phyloP scores from a whole-genome alignment of 768 basidiomycete species.

The Leucosporidium creatinivorum region DNA sequence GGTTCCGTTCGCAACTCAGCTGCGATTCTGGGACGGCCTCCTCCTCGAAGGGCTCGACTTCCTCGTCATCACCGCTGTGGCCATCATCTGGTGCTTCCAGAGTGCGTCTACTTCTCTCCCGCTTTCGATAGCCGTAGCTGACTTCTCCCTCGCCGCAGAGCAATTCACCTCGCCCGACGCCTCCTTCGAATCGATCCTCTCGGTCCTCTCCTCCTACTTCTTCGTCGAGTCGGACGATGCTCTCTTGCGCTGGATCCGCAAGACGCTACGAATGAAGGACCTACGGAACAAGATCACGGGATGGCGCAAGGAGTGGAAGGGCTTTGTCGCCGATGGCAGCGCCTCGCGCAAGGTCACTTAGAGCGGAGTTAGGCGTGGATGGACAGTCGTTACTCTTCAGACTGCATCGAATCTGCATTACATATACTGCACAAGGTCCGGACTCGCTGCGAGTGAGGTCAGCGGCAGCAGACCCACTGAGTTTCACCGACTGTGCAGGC shows the following conservation, averaged over 20 bases:
- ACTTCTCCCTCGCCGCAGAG: slow-evolving; percentile 48
- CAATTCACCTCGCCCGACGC: slow-evolving; percentile 72
- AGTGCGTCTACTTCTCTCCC: slow-evolving; percentile 49
- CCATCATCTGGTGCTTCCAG: slow-evolving; percentile 83
- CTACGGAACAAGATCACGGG: slow-evolving; percentile 59
- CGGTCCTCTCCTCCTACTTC: slow-evolving; percentile 86
- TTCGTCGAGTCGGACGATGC: slow-evolving; percentile 82
- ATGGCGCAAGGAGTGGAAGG: slow-evolving; percentile 78
- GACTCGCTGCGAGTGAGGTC: too few species aligned
- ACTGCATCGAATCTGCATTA: too few species aligned
- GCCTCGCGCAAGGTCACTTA: slow-evolving; percentile 16
- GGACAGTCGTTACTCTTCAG: too few species aligned
- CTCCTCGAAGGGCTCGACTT: slow-evolving; percentile 83
- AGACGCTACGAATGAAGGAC: slow-evolving; percentile 51
- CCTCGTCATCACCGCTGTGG: slow-evolving; percentile 74
- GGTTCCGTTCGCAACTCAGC: slow-evolving; percentile 88
- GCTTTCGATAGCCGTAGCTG: neutral
- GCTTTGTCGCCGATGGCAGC: slow-evolving; percentile 41
- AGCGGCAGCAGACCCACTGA: too few species aligned
- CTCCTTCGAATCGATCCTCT: slow-evolving; percentile 82
- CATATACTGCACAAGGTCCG: too few species aligned
- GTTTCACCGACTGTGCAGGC: too few species aligned
- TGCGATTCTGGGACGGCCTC: slow-evolving; percentile 91
- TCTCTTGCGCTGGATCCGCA: slow-evolving; percentile 72
- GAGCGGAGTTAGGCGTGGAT: too few species aligned